Evolutionary conservation across 1,284 basidiomycete genomes (phyloP), one percentile per base, ranked within the genome.

Genomic region (Microbotryomycetes sp.): DNA sequence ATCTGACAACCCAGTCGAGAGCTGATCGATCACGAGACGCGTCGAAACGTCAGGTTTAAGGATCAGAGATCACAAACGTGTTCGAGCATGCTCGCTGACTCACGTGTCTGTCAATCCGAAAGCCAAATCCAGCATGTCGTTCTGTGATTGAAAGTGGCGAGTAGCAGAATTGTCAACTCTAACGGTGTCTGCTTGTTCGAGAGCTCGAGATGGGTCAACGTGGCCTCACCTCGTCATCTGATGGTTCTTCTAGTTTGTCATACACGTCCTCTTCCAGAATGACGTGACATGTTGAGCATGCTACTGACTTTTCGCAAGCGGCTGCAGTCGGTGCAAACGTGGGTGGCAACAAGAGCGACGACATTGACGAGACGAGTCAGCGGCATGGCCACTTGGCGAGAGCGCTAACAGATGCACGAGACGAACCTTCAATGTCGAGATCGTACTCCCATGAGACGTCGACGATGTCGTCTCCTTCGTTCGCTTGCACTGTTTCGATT

Each of bases 121-220:
- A 1, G 94, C 96, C 79, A 98, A 87, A 76, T 98, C 94, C 46
- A 98, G 81, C 93, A 97, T 97, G 72, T 94, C 91, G 74, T 92
- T 56, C 23, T 49, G 36, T 14, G 22, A 12, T 2, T 15, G 3
- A 9, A 29, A 12, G n/a, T 14, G 28, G 16, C 29, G 12, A 4
- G 15, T 15, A 23, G 14, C 0, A 56, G 14, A 14, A 14, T 16
- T 47, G 23, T 23, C 28, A 30, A 22, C 26, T 3, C 23, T 3
- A 15, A 28, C 30, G 9, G 32, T 26, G 23, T 19, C 28, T 0
- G 16, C 14, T 12, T 3, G 15, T 15, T 12, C 46, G 16, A 19
- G n/a, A 12, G 4, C 53, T 54, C 30, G 23, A 60, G 12, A 28
- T n/a, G 12, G n/a, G 22, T 16, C 63, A 29, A 61, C 62, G 23